These are phyloP conservation scores for Scutellaria barbata DNA, from an alignment of 257 asterid genomes.

Conservation along the genomic window DNA sequence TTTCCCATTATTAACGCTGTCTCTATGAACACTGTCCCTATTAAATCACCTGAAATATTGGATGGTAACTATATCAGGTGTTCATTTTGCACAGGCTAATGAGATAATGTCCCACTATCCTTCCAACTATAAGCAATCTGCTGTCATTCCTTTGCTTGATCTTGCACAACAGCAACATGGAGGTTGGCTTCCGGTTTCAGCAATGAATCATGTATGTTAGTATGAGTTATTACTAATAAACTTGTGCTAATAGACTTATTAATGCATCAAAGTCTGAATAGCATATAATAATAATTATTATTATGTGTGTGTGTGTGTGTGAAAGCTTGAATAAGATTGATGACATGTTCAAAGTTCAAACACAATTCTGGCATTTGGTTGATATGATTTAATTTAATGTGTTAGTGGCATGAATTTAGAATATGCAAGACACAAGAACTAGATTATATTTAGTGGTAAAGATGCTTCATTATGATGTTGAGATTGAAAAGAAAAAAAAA, in stretches of 20 bases:
- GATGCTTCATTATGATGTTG: background rate
- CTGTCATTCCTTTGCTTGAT: conserved; percentile 92
- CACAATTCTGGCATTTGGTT: conserved; percentile 16
- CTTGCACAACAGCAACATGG: conserved; percentile 99
- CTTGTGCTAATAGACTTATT: conserved; percentile 24
- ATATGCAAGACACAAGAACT: background rate
- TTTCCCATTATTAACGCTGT: conserved; percentile 8
- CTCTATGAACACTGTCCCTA: background rate
- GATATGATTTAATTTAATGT: background rate
- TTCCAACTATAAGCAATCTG: conserved; percentile 94
- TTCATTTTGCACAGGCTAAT: conserved; percentile 60
- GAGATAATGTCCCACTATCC: conserved; percentile 93
- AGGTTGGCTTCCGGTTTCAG: conserved; percentile 99
- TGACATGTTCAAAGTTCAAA: background rate
- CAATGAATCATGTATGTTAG: conserved; percentile 88
- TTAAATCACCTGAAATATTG: conserved; percentile 8
- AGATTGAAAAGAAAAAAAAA: background rate
- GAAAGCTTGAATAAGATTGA: conserved; percentile 17
- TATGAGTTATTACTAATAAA: conserved; percentile 9
- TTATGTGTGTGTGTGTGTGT: background rate
- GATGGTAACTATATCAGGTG: conserved; percentile 14
- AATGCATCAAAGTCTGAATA: conserved; percentile 14
- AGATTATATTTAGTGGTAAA: conserved; percentile 14
- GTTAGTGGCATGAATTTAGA: background rate
- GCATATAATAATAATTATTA: conserved; percentile 17